Base-by-base conservation (phyloP, 2,329 filamentous ascomycete species). In the Dactylonectria estremocensis region DNA sequence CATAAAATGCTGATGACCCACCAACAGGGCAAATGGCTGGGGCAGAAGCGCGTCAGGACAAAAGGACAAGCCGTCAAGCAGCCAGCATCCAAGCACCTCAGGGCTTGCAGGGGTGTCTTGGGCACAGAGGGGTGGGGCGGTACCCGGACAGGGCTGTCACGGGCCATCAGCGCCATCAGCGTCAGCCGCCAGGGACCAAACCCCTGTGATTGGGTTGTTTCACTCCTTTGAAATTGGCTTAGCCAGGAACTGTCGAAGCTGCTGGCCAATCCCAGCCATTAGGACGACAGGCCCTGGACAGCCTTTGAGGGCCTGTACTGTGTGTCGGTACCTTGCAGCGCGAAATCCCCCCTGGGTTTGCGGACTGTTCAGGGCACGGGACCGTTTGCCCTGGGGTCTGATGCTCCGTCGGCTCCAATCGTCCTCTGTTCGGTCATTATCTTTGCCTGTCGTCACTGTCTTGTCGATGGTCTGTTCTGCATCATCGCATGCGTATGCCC, bases 231-330 rank as follows among this genome's bases (percentile, higher is more conserved):
- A 69, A 68, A 69, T 62, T 73, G 37, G 64, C 46, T 67, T 74
- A 76, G 69, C 71, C 76, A 77, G 75, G 75, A 76, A 76, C 76
- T 67, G 69, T 65, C 65, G 49, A 50, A 20, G 33, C 37, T 37
- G 46, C 45, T 52, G 45, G 24, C 72, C 72, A 73, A 74, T 73
- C 64, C 8, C 22, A 13, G 40, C 40, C 14, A 16, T 14, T n/a
- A 7, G 16, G 35, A 11, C 35, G 35, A 28, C 24, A 28, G 24
- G 24, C 24, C 35, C 35, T 11, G 35, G 16, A n/a, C 8, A 7
- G 55, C 54, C 52, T 20, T 52, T 18, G 24, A 35, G 40, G 14
- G 14, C 16, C 40, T n/a, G n/a, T 14, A n/a, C 40, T 43, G 40
- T 14, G 16, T n/a, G 16, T 43, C 16, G n/a, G 45, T 24, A 18